Percentiles rank a stretch among this genome's conserved stretches.
Evolutionary conservation across 1,284 basidiomycete genomes (phyloP).

Genomic region (Apiotrichum gamsii): DNA sequence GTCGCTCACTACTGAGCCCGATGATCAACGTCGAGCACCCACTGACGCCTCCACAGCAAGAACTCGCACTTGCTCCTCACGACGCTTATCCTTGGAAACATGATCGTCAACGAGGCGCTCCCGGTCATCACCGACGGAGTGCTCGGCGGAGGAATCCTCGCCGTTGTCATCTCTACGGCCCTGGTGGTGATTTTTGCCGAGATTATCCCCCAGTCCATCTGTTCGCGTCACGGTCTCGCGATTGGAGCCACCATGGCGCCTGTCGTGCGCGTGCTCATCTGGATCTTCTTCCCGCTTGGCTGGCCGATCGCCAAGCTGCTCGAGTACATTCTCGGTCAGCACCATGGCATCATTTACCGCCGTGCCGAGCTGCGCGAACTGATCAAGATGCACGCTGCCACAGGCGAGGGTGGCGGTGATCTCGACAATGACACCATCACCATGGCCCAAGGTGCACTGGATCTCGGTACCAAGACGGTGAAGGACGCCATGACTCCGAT

Average conservation of each 20-base stretch:
- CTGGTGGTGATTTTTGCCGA: conserved; percentile 67
- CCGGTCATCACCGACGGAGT: conserved; percentile 80
- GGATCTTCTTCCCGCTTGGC: conserved; percentile 59
- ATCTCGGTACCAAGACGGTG: conserved; percentile 62
- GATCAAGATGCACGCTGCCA: conserved; percentile 62
- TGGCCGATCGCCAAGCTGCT: conserved; percentile 82
- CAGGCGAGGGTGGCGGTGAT: conserved; percentile 59
- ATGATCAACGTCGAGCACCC: no score
- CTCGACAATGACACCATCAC: conserved; percentile 66
- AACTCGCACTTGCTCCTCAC: conserved; percentile 78
- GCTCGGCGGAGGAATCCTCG: conserved; percentile 69
- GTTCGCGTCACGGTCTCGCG: conserved; percentile 83
- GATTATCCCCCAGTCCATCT: conserved; percentile 60
- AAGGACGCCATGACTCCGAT: conserved; percentile 76
- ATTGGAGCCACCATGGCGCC: conserved; percentile 83
- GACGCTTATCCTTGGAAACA: conserved; percentile 73
- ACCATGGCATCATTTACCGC: conserved; percentile 51
- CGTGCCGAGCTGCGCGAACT: conserved; percentile 61
- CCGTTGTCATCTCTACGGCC: conserved; percentile 71
- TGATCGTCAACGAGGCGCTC: conserved; percentile 82
- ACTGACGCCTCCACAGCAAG: conserved; percentile 42
- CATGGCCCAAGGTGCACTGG: conserved; percentile 67
- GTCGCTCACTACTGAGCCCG: no score
- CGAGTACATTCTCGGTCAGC: conserved; percentile 64
- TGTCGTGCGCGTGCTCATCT: conserved; percentile 62